Conservation (phyloP, 2,329 filamentous ascomycete genomes). For the Trichoderma aggressivum region DNA sequence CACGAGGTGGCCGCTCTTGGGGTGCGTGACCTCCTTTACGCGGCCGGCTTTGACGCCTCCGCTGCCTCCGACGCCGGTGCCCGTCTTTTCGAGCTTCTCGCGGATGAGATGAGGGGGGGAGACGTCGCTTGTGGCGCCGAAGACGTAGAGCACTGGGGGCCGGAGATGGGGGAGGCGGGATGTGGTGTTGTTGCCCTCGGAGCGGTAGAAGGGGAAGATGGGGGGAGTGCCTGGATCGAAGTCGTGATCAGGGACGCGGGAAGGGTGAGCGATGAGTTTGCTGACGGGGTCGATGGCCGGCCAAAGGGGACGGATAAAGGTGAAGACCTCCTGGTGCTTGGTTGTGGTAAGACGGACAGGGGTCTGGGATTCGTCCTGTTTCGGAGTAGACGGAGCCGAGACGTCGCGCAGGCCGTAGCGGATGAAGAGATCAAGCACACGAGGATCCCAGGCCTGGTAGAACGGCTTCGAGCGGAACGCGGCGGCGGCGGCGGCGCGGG, state of each 20-base stretch:
- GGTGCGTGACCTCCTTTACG: conserved; percentile 63
- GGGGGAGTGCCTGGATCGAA: conserved; percentile 38
- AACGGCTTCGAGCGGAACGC: conserved; percentile 64
- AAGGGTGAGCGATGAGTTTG: conserved; percentile 41
- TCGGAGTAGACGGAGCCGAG: neutral
- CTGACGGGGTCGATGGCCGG: conserved; percentile 40
- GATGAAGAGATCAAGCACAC: conserved; percentile 64
- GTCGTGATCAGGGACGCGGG: conserved; percentile 48
- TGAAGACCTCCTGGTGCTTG: conserved; percentile 77
- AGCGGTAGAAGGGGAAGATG: conserved; percentile 61
- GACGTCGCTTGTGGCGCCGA: conserved; percentile 59
- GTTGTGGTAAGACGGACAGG: conserved; percentile 74
- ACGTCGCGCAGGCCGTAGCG: conserved; percentile 70
- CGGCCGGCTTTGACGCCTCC: conserved; percentile 61
- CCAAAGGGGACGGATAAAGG: conserved; percentile 63
- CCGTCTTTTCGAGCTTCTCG: conserved; percentile 63
- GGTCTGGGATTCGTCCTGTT: conserved; percentile 28
- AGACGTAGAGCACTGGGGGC: conserved; percentile 66
- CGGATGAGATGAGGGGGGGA: conserved; percentile 48
- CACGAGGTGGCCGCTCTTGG: conserved; percentile 72
- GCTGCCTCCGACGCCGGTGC: conserved; percentile 63
- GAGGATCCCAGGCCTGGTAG: conserved; percentile 77
- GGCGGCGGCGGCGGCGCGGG: conserved; percentile 62
- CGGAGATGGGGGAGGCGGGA: conserved; percentile 56
- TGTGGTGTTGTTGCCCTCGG: conserved; percentile 59